Evolutionary conservation across 2,329 filamentous ascomycete species (phyloP), one percentile per base, ranked within the genome.

Genomic region (Fusarium phyllophilum): DNA sequence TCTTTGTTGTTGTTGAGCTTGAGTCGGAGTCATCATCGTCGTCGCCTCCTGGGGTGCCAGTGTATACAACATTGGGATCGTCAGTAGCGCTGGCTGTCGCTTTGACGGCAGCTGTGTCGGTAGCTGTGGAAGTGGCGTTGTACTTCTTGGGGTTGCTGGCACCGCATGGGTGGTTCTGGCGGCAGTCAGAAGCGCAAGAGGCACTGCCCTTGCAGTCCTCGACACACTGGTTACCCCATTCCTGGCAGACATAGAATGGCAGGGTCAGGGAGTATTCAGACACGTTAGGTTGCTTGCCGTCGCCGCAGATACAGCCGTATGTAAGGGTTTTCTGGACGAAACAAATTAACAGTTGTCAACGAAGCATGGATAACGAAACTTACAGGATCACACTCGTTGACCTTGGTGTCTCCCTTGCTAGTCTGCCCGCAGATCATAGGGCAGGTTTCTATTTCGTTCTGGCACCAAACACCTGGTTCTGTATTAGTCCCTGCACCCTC

Each of bases 241-340:
- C 87, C 52, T 87, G 87, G 88, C 93, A 96, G 77, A 91, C 87
- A 84, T 91, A 94, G 87, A 90, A 96, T 39, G 94, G 93, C 33
- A 96, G 86, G 3, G 93, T 95, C 76, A 94, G 87, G 26, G 91
- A 92, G 87, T 92, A 96, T 83, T 95, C 88, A 78, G 91, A 90
- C 55, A 94, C 83, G 83, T 95, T 95, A 75, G 93, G 93, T 59
- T 88, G 83, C 70, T 87, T 81, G 80, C 89, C 88, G 79, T 92
- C 87, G 72, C 87, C 86, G 85, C 93, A 96, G 76, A 94, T 85
- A 82, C 93, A 96, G 72, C 87, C 85, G 83, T 92, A 96, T n/a
- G 84, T 86, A 56, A 96, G 87, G 26, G 85, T 84, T 58, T 86
- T 79, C 89, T 91, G 62, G 31, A 34, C 29, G 33, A 66, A 34